phyloP scores from a whole-genome alignment of 2,329 filamentous ascomycete species.

The Aureobasidium sp. region DNA sequence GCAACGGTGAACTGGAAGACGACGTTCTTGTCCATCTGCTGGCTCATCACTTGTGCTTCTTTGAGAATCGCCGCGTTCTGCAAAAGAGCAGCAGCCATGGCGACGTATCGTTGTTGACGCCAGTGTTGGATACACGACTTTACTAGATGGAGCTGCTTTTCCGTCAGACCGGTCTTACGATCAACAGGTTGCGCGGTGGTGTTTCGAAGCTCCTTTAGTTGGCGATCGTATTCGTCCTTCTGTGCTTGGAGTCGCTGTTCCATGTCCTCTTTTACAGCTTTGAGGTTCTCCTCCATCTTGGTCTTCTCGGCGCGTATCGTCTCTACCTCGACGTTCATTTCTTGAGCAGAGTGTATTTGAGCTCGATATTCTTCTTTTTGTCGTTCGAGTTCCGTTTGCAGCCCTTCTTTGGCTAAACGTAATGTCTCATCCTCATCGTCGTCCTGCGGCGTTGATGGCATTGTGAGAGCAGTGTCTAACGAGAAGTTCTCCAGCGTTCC shows the following conservation, averaged over 20 bases:
- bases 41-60: conserved; percentile 96
- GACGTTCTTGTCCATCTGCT: conserved; percentile 85
- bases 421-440: conserved; percentile 69
- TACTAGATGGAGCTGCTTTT: conserved; percentile 63
- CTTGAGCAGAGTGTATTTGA: conserved; percentile 66
- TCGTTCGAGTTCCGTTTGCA: conserved; percentile 73
- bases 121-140: conserved; percentile 61
- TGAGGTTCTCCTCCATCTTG: conserved; percentile 74
- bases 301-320: conserved; percentile 75
- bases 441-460: conserved; percentile 82
- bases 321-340: conserved; percentile 67
- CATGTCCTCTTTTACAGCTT: conserved; percentile 76
- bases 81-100: conserved; percentile 85
- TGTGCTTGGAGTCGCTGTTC: conserved; percentile 76
- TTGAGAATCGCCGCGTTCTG: conserved; percentile 83
- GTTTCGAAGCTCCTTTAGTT: conserved; percentile 63
- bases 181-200: conserved; percentile 44
- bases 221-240: conserved; percentile 73
- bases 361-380: conserved; percentile 77
- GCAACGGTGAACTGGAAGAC: conserved; percentile 93
- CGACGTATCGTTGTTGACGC: conserved; percentile 77
- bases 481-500: conserved; percentile 87
- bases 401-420: conserved; percentile 65
- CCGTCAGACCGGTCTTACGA: conserved; percentile 52
- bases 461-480: conserved; percentile 84